Evolutionary conservation across 768 basidiomycete species (phyloP), one percentile per base, ranked within the genome.

Genomic region (Pisolithus microcarpus): DNA sequence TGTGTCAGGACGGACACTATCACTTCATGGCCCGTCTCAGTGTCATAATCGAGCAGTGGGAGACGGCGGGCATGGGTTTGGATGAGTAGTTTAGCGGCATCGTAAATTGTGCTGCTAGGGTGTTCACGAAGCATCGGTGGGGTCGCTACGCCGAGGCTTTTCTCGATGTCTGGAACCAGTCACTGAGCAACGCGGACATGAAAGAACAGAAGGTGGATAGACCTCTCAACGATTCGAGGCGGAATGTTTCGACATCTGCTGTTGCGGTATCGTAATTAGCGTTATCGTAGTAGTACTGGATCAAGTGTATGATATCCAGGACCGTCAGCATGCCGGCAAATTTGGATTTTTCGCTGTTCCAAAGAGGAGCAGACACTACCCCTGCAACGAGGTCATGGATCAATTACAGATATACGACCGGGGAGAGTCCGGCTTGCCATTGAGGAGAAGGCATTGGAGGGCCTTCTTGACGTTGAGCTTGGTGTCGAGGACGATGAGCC

Each of bases 311-410:
- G 66, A 99, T 93, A 68, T 99, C 96, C 51, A 92, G 80, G n/a
- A 98, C 91, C 8, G 96, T 99, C 63, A 99, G 87, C 95, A 99
- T 98, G 53, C 96, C 96, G 8, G 91, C 91, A 62, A 99, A 99
- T 38, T 76, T 81, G 5, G 91, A 94, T 53, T 80, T 82, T 56
- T 92, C 89, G 67, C 92, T 95, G 73, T 97, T 95, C 91, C 95
- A 99, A 23, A 99, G 75, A 11, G 96, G 95, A 0, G 96, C 96
- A 5, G 96, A 98, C 19, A 98, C 94, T 53, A 98, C 94, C 55
- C 93, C 95, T 96, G 65, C 7, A 40, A 43, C 47, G 36, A 48
- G 18, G 34, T 28, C 21, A 24, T 43, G 18, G 37, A 52, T 37
- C 46, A 5, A 19, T 1, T 38, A 18, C 39, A 18, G 26, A 1